phyloP scores from a whole-genome alignment of 768 basidiomycete genomes.

The Termitomyces eurrhizus region DNA sequence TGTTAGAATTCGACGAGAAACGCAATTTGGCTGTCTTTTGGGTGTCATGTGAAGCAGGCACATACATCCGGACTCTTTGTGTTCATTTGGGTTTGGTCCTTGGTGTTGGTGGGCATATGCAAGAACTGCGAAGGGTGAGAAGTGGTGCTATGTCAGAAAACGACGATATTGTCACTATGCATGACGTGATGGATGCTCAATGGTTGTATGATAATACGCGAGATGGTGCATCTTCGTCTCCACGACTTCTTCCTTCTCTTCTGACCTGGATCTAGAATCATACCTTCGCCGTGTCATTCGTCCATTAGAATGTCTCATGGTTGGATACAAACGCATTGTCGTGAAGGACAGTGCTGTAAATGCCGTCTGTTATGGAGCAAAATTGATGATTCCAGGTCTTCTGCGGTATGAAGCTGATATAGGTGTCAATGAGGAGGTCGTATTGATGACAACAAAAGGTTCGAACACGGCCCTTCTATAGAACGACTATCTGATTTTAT shows the following conservation, averaged over 20 bases:
- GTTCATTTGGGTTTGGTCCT: slow-evolving; percentile 93
- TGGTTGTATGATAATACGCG: slow-evolving; percentile 98
- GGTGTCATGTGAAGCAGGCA: slow-evolving; percentile 98
- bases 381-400: slow-evolving; percentile 98
- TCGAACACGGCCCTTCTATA: slow-evolving; percentile 2
- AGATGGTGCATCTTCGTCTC: slow-evolving; percentile 60
- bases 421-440: slow-evolving; percentile 91
- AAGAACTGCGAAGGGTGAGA: slow-evolving; percentile 91
- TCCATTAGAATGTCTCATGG: slow-evolving; percentile 89
- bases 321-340: slow-evolving; percentile 97
- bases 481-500: not conserved
- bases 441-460: slow-evolving; percentile 99
- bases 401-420: slow-evolving; percentile 96
- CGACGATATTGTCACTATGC: slow-evolving; percentile 99
- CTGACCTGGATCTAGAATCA: slow-evolving; percentile 55
- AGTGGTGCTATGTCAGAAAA: slow-evolving; percentile 97
- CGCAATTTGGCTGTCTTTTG: slow-evolving; percentile 96
- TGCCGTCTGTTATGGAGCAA: slow-evolving; percentile 98
- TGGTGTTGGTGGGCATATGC: slow-evolving; percentile 99
- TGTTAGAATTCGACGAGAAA: slow-evolving; percentile 96
- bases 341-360: slow-evolving; percentile 99
- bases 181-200: slow-evolving; percentile 98
- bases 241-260: not conserved
- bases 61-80: slow-evolving; percentile 94
- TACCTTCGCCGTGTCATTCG: slow-evolving; percentile 94